Percentiles rank a stretch among this genome's conserved stretches.
These are phyloP conservation scores for Elaphomyces granulatus DNA, from an alignment of 495 filamentous ascomycete genomes.

Conservation along the genomic window DNA sequence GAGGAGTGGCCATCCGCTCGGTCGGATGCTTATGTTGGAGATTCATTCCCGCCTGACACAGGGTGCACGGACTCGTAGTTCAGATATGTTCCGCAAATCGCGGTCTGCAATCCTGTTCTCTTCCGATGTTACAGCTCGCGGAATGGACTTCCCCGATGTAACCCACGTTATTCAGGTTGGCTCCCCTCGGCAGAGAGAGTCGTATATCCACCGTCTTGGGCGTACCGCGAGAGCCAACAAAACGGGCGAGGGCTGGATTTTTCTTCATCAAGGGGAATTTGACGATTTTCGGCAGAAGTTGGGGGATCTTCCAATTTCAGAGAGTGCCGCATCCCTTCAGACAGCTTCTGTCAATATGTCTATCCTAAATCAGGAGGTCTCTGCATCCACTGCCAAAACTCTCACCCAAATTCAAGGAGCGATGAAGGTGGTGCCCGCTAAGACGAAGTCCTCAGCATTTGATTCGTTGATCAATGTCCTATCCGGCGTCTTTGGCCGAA, in stretches of 20 bases:
- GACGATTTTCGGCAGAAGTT: constrained; percentile 36
- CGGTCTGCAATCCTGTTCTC: constrained; percentile 66
- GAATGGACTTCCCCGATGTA: constrained; percentile 67
- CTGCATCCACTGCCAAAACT: constrained; percentile 16
- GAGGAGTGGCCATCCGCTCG: constrained; percentile 28
- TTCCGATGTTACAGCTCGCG: constrained; percentile 86
- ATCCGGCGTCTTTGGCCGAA: constrained; percentile 14
- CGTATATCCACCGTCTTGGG: constrained; percentile 62
- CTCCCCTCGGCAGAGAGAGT: constrained; percentile 42
- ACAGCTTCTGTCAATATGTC: constrained; percentile 41
- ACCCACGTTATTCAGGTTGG: constrained; percentile 61
- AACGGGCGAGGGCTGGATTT: constrained; percentile 64
- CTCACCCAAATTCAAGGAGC: constrained; percentile 24
- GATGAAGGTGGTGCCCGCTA: constrained; percentile 17
- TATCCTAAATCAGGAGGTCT: constrained; percentile 12
- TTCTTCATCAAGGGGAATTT: constrained; percentile 48
- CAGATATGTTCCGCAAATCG: constrained; percentile 53
- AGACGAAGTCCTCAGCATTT: constrained; percentile 39
- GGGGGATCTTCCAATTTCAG: constrained; percentile 46
- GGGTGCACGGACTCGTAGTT: constrained; percentile 43
- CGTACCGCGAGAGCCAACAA: constrained; percentile 63
- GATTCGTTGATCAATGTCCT: constrained; percentile 32
- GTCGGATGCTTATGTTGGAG: constrained; percentile 37
- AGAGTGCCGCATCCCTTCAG: constrained; percentile 36
- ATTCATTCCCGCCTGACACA: constrained; percentile 79